Conservation (phyloP, 345 rosid species). For the Cardamine occulta region DNA sequence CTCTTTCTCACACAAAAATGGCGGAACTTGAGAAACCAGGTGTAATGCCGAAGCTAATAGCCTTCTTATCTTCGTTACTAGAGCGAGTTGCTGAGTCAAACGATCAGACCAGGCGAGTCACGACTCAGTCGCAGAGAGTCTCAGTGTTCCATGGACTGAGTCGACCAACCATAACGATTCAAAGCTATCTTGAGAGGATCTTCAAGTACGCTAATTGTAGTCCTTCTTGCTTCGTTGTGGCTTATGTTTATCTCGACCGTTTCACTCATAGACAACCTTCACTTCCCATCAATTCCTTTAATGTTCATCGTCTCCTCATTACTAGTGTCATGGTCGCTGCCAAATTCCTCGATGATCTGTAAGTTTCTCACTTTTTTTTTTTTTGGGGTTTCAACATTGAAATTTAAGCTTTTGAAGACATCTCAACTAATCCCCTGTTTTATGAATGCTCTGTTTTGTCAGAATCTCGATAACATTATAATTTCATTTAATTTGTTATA, state of each 20-base stretch:
- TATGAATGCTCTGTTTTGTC: conserved; percentile 16
- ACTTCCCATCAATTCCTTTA: conserved; percentile 81
- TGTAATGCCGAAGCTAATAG: conserved; percentile 66
- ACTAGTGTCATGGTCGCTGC: conserved; percentile 88
- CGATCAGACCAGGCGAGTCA: conserved; percentile 48
- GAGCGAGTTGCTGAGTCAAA: conserved; percentile 74
- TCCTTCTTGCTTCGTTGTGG: conserved; percentile 81
- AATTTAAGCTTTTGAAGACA: not conserved
- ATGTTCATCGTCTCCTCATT: conserved; percentile 84
- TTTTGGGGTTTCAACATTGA: not conserved
- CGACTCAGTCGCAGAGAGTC: conserved; percentile 52
- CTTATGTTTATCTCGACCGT: conserved; percentile 86
- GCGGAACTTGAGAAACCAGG: conserved; percentile 68
- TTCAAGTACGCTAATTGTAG: conserved; percentile 92
- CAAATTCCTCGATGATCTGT: conserved; percentile 95
- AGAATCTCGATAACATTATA: not conserved
- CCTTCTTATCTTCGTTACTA: conserved; percentile 74
- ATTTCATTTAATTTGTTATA: not conserved
- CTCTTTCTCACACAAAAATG: conserved; percentile 44
- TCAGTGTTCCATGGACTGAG: conserved; percentile 80
- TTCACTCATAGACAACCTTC: conserved; percentile 74
- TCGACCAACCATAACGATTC: conserved; percentile 79
- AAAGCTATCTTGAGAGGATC: conserved; percentile 74
- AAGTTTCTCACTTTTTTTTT: conserved; percentile 35
- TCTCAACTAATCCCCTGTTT: conserved; percentile 14